Evolutionary conservation across 1,139 yeast species (phyloP), one percentile per base, ranked within the genome.

Genomic region (Kluyveromyces sp.): DNA sequence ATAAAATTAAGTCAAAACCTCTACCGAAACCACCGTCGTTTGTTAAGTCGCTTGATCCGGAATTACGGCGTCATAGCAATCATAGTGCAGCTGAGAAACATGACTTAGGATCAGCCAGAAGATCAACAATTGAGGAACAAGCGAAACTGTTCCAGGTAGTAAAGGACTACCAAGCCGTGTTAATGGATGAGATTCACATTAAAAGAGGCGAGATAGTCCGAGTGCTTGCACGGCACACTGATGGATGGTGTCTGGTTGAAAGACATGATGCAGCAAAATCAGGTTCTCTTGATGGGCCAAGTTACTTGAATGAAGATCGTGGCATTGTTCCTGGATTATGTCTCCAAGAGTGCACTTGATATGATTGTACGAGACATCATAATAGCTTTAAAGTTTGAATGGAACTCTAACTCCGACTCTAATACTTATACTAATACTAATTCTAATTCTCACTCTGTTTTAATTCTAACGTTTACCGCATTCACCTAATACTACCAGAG

Each of bases 211-310:
- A 69, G 34, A 52, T 42, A 39, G 64, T 66, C 4, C 56, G 56
- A 45, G 54, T 69, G 1, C 47, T 68, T n/a, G 69, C 71, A 1
- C 58, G 60, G 21, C 72, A 69, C 53, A 64, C 69, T 2, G 74
- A 70, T 51, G 73, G 73, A 3, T 70, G 74, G 74, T 69, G 73
- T 48, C 50, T 69, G 26, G 70, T 64, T 2, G 72, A 69, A 40
- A 29, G 37, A 25, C 39, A 34, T 3, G 25, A 45, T 3, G 29
- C 43, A 4, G 26, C 21, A 3, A 45, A 29, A 6, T 38, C 39
- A 7, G 37, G 26, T 3, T 45, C 50, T 6, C 43, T 48, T 2
- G 49, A 44, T 21, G 54, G 54, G 3, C 50, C 47, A 36, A 48
- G 49, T 7, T 68, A 68, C 44, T 48, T 67, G 30, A 65, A 67